Evolutionary conservation across 2,329 filamentous ascomycete genomes (phyloP).

Genomic region (Polytolypa hystricis): DNA sequence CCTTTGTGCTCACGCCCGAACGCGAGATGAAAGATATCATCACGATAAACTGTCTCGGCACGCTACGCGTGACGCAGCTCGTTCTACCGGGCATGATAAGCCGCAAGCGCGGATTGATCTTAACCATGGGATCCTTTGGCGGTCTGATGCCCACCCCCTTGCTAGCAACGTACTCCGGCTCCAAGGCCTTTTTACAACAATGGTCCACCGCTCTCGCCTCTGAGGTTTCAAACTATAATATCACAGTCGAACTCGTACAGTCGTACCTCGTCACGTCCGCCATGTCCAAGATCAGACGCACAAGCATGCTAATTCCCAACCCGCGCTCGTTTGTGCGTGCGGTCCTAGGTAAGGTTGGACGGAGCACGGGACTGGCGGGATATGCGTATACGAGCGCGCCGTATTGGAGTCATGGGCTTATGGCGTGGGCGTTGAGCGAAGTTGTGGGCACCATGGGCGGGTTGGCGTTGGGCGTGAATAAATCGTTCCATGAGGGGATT

Average conservation of each 20-base stretch:
- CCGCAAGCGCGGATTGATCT: constrained; percentile 74
- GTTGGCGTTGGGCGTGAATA: constrained; percentile 50
- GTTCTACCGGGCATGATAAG: constrained; percentile 74
- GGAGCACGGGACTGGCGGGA: constrained; percentile 63
- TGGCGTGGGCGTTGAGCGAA: constrained; percentile 67
- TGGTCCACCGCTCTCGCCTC: constrained; percentile 81
- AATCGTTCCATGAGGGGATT: constrained; percentile 69
- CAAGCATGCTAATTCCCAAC: constrained; percentile 66
- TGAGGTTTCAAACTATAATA: constrained; percentile 68
- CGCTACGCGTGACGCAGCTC: constrained; percentile 75
- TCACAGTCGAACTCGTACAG: constrained; percentile 84
- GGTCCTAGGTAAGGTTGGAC: constrained; percentile 68
- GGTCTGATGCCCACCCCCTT: constrained; percentile 86
- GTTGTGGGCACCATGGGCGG: constrained; percentile 48
- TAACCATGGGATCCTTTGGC: constrained; percentile 96
- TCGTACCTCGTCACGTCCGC: constrained; percentile 89
- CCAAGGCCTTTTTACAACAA: constrained; percentile 95
- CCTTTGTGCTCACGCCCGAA: constrained; percentile 68
- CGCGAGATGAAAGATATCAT: constrained; percentile 82
- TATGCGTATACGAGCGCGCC: constrained; percentile 80
- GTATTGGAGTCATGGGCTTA: constrained; percentile 81
- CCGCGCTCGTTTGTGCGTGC: constrained; percentile 72
- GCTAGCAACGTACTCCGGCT: constrained; percentile 90
- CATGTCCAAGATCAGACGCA: constrained; percentile 88
- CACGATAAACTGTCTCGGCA: constrained; percentile 88